phyloP scores from a whole-genome alignment of 352 stramenopile genomes.

The Pythium rishiriense region DNA sequence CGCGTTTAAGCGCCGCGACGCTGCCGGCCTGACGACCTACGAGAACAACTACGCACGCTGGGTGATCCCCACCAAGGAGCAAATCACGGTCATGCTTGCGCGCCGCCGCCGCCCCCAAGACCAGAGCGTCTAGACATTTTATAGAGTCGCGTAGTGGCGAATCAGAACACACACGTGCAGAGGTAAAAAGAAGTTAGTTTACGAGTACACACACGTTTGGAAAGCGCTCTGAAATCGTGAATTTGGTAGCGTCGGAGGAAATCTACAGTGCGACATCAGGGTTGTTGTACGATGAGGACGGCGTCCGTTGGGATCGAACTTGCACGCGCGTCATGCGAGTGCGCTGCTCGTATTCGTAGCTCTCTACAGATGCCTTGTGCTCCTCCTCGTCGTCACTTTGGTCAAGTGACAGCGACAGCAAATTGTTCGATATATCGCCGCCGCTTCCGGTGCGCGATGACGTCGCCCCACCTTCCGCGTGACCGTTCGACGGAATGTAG shows the following conservation, averaged over 20 bases:
- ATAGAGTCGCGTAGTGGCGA: too few species aligned
- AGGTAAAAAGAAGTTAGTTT: slow-evolving; percentile 8
- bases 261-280: slow-evolving; percentile 43
- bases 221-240: slow-evolving; percentile 5
- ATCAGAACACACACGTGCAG: not conserved
- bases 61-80: slow-evolving; percentile 65
- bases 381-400: slow-evolving; percentile 17
- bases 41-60: slow-evolving; percentile 61
- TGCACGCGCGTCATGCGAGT: slow-evolving; percentile 20
- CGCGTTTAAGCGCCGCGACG: slow-evolving; percentile 42
- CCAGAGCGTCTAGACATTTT: slow-evolving; percentile 20
- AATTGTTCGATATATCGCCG: slow-evolving; percentile 41
- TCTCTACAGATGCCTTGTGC: slow-evolving; percentile 15
- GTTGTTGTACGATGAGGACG: slow-evolving; percentile 20
- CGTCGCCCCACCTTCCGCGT: not conserved
- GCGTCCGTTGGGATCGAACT: slow-evolving; percentile 22
- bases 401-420: slow-evolving; percentile 55
- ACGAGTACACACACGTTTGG: slow-evolving; percentile 6
- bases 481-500: slow-evolving; percentile 58
- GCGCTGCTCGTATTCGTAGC: slow-evolving; percentile 16
- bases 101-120: slow-evolving; percentile 20
- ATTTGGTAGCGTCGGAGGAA: too few species aligned
- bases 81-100: slow-evolving; percentile 41
- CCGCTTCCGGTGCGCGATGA: slow-evolving; percentile 14
- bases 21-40: slow-evolving; percentile 43